Evolutionary conservation across 192 early-diverging fungal genomes (phyloP), one percentile per base, ranked within the genome.

Genomic region (Coemansia sp.): DNA sequence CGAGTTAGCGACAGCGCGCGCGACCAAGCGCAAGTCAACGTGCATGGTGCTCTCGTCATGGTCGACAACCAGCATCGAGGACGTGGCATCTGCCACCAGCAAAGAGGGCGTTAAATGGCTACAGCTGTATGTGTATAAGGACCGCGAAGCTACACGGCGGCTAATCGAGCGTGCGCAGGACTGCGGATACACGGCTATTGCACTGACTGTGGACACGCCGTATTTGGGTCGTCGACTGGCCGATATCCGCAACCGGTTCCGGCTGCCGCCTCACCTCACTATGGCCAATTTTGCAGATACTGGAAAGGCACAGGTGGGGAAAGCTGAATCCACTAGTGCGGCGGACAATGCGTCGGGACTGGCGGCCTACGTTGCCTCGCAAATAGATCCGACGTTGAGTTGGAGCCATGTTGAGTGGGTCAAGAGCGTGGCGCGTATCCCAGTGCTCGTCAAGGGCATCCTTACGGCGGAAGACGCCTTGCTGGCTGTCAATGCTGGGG

Each of bases 391-490:
- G 22, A 82, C 84, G 7, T 69, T 99, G 37, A 90, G 71, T 68
- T 99, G 96, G 96, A 74, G 93, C 31, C 70, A 74, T 63, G 82
- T 98, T 27, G 65, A 77, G 11, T 97, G 96, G 96, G 87, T 99
- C 49, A 86, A 83, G 66, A 84, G 87, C 43, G 89, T 94, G 37
- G 89, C 94, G 0, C 69, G 76, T 2, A 73, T 98, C 60, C 95
- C 95, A 4, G 88, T 99, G 29, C 70, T 96, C 2, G 85, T 97
- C 37, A 99, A 99, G 80, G 98, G 98, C 57, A 84, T 99, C 3
- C 88, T 97, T 59, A 92, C 89, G 6, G 91, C 86, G 11, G 94
- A 94, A 41, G 98, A 99, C 74, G 96, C 98, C 9, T 78, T 87
- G 1, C 60, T 93, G 42, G 96, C 98, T 3, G 92, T 90, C 17